These are phyloP conservation scores for Suillus clintonianus DNA, from an alignment of 768 basidiomycete species.

Conservation along the genomic window DNA sequence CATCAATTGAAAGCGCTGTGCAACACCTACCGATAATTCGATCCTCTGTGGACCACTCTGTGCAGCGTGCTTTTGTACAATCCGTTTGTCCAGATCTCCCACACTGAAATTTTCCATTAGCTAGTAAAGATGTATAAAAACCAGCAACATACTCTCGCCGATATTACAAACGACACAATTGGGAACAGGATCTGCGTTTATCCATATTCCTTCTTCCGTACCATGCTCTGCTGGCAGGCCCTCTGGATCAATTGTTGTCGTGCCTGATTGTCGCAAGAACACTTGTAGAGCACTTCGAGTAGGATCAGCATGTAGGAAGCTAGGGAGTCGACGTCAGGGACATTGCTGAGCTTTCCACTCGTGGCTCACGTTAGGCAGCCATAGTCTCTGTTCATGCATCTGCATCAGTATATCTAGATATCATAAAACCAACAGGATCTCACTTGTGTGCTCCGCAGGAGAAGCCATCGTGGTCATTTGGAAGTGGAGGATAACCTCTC, in stretches of 20 bases:
- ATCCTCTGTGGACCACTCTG: conserved; percentile 76
- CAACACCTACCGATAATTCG: conserved; percentile 57
- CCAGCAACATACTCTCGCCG: conserved; percentile 70
- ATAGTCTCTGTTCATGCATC: conserved; percentile 63
- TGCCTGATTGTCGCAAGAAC: conserved; percentile 52
- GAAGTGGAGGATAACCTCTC: conserved; percentile 84
- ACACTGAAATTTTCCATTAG: conserved; percentile 54
- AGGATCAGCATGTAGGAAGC: conserved; percentile 85
- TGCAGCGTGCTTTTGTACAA: conserved; percentile 89
- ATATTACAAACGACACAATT: conserved; percentile 90
- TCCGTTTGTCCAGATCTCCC: conserved; percentile 90
- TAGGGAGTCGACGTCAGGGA: background rate
- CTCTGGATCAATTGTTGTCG: conserved; percentile 26
- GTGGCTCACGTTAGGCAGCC: conserved; percentile 78
- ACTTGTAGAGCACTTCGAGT: conserved; percentile 84
- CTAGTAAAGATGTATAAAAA: background rate
- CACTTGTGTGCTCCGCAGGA: conserved; percentile 93
- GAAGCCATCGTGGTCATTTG: conserved; percentile 75
- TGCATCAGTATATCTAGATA: conserved; percentile 10
- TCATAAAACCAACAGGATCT: conserved; percentile 2
- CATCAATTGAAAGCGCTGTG: background rate
- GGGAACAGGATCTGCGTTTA: conserved; percentile 80
- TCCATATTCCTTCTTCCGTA: conserved; percentile 68
- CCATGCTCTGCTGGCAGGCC: conserved; percentile 54
- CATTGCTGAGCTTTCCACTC: background rate